Conservation (phyloP, 2,329 filamentous ascomycete genomes). For the Colletotrichum caudatum region DNA sequence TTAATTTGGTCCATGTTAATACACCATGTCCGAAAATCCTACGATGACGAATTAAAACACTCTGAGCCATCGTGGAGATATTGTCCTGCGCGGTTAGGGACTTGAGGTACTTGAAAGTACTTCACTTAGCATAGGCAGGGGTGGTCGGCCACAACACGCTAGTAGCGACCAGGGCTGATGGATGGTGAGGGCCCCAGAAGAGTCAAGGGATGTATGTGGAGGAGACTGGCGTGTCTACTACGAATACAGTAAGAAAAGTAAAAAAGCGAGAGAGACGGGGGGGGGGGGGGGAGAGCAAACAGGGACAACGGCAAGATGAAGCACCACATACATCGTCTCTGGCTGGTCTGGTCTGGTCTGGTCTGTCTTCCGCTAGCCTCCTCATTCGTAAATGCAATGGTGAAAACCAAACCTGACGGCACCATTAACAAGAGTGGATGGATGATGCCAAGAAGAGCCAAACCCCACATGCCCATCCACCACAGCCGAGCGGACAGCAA, state of each 20-base stretch:
- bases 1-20: conserved; percentile 20
- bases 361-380: conserved; percentile 4
- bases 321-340: conserved; percentile 7
- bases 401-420: background rate
- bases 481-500: conserved; percentile 26
- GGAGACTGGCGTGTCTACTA: background rate
- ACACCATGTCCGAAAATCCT: conserved; percentile 23
- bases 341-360: background rate
- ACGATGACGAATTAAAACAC: conserved; percentile 31
- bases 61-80: conserved; percentile 22
- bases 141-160: conserved; percentile 25
- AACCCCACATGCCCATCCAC: conserved; percentile 33
- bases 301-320: conserved; percentile 19
- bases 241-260: background rate
- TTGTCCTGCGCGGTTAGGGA: conserved; percentile 17
- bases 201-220: conserved; percentile 4
- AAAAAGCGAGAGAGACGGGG: background rate
- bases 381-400: conserved; percentile 4
- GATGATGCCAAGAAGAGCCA: conserved; percentile 21
- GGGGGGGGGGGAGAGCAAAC: background rate
- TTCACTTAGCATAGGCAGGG: conserved; percentile 25
- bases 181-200: conserved; percentile 12
- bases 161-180: conserved; percentile 39
- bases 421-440: conserved; percentile 15
- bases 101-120: conserved; percentile 30